Evolutionary conservation across 1,284 basidiomycete species (phyloP), one percentile per base, ranked within the genome.

Genomic region (Sanghuangporus sanghuang): DNA sequence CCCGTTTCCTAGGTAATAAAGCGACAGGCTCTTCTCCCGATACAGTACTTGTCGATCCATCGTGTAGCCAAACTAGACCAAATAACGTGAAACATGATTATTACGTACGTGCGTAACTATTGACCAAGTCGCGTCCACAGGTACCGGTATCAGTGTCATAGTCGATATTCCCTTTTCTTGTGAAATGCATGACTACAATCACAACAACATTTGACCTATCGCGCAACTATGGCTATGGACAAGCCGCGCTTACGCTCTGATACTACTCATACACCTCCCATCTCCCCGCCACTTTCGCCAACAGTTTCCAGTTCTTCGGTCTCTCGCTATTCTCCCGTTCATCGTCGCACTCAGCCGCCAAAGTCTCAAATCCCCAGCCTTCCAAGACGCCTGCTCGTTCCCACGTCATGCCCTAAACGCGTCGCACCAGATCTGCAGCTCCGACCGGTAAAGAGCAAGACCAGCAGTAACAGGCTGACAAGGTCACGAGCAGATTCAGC

Each of bases 311-410:
- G 23, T 9, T 57, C 59, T 32, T 61, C 63, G 0, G n/a, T 59
- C 46, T 58, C 62, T 42, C 36, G 21, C 38, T 21, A 55, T 16
- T 36, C 63, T 3, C 59, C 63, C 32, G 18, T 57, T 48, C 40
- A 40, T 2, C 48, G 40, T 42, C 55, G 59, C 18, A 52, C 54
- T 7, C 53, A 54, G 18, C 53, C 53, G 9, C 52, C 55, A n/a
- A 62, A 65, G 48, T 61, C 63, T 27, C 63, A 64, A 35, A 64
- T 64, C 21, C 60, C 60, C 0, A 32, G 42, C 36, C 35, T 62
- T 14, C 64, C 60, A 1, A 36, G 64, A 48, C 56, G 64, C 18
- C 49, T 65, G 7, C 64, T 65, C n/a, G 61, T 65, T 2, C 64
- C 64, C 3, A 55, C 60, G 18, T 62, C 48, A 18, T 58, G 53